These are phyloP conservation scores for Epichloe uncinata DNA, from an alignment of 2,329 filamentous ascomycete genomes.

Conservation along the genomic window DNA sequence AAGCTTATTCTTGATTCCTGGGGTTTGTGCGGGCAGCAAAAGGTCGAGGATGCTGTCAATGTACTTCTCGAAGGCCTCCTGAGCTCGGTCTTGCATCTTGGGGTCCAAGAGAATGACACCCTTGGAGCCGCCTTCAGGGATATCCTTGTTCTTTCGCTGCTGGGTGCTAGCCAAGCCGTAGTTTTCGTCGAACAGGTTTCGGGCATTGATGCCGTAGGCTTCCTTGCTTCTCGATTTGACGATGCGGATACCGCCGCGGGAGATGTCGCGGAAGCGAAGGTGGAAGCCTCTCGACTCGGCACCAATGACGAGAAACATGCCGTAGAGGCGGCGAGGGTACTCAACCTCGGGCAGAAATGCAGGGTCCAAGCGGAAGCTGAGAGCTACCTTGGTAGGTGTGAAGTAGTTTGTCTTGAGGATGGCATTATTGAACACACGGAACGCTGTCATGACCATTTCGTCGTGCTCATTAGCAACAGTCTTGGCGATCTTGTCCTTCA, in stretches of 20 bases:
- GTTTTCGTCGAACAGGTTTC: conserved; percentile 96
- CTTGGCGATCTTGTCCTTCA: conserved; percentile 65
- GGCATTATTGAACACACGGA: conserved; percentile 86
- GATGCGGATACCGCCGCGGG: conserved; percentile 92
- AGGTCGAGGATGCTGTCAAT: conserved; percentile 97
- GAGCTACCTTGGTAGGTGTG: conserved; percentile 92
- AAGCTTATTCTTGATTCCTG: conserved; percentile 97
- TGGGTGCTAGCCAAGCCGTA: conserved; percentile 97
- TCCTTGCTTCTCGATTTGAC: conserved; percentile 97
- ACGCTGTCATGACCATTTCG: conserved; percentile 94
- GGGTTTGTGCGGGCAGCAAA: conserved; percentile 74
- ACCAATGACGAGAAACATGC: conserved; percentile 97
- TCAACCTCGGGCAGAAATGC: conserved; percentile 80
- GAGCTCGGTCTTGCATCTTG: conserved; percentile 84
- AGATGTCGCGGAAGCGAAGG: conserved; percentile 91
- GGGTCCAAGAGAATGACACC: conserved; percentile 91
- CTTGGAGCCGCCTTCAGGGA: conserved; percentile 95
- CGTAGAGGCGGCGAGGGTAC: conserved; percentile 86
- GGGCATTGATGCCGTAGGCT: conserved; percentile 89
- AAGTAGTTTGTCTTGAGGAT: conserved; percentile 96
- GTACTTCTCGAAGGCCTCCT: conserved; percentile 96
- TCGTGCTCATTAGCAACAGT: conserved; percentile 89
- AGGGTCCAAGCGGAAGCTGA: conserved; percentile 90
- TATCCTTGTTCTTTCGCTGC: conserved; percentile 99
- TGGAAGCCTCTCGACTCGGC: conserved; percentile 97